phyloP scores from a whole-genome alignment of 306 rosid species.

The Lithocarpus polystachyus region DNA sequence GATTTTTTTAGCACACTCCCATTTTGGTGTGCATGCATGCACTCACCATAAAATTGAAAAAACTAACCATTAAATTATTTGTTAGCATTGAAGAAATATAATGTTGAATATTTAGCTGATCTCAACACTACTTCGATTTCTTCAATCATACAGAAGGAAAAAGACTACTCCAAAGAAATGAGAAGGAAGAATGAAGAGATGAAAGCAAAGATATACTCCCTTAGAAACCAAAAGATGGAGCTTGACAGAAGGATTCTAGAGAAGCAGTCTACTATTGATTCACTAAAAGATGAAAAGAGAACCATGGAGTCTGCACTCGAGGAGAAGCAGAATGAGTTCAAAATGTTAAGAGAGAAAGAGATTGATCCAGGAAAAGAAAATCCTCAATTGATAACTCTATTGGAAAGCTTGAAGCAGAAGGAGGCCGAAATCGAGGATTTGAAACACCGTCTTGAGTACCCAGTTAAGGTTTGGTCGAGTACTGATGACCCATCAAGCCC shows the following conservation, averaged over 20 bases:
- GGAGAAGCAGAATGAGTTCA: constrained; percentile 68
- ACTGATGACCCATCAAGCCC: constrained; percentile 31
- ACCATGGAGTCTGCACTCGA: constrained; percentile 53
- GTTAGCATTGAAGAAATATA: no score
- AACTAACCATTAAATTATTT: no score
- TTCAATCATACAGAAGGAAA: constrained; percentile 47
- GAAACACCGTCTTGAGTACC: constrained; percentile 42
- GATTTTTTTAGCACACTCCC: no score
- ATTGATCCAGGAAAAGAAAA: constrained; percentile 18
- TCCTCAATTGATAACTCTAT: constrained; percentile 29
- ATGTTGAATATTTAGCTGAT: no score
- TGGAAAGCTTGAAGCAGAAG: constrained; percentile 52
- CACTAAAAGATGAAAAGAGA: constrained; percentile 70
- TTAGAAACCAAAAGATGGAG: constrained; percentile 71
- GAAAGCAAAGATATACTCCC: constrained; percentile 46
- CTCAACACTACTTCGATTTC: background rate
- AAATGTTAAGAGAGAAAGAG: constrained; percentile 30
- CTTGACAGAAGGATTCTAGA: constrained; percentile 56
- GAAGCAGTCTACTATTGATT: constrained; percentile 65
- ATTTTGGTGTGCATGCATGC: no score
- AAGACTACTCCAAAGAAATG: constrained; percentile 49
- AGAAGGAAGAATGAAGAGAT: constrained; percentile 62
- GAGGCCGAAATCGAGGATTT: constrained; percentile 61
- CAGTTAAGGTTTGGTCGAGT: constrained; percentile 25
- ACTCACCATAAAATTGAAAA: no score